Evolutionary conservation across 768 basidiomycete genomes (phyloP), one percentile per base, ranked within the genome.

Genomic region (Kwoniella sp.): DNA sequence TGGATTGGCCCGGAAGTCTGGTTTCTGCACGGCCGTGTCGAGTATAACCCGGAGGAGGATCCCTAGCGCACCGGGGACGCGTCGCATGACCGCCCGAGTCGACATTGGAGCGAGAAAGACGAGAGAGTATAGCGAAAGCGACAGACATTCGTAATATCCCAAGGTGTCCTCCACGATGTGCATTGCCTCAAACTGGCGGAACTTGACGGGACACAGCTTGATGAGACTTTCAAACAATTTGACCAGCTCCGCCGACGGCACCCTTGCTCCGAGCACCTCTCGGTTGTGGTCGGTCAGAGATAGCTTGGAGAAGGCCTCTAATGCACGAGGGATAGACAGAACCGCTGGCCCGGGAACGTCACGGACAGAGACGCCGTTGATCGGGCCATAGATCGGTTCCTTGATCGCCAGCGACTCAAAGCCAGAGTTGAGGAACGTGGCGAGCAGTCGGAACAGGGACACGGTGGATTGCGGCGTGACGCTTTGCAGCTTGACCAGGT

Each of bases 61-160:
- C 37, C 78, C 78, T 45, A 82, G 79, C 71, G 87, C 84, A 27
- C 85, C 84, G 25, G 91, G 78, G 33, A 76, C 76, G 44, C 81
- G 71, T 62, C 87, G 86, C 60, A 90, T 79, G 56, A 76, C 80
- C 47, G 79, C 77, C 76, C 92, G 90, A 57, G 92, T 67, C 23
- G 80, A 78, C 3, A 84, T 83, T 1, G 89, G 81, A 3, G 89
- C 82, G 48, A 92, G 77, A 78, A 90, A 96, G 20, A 84, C 82
- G 57, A 96, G 77, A 31, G 84, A 84, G 76, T 95, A 96, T 34
- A 95, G 80, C n/a, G 82, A 81, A 79, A 91, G 82, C 39, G 86
- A 78, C 46, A 79, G 76, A 60, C 86, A 87, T 77, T 92, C 88
- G 57, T 88, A 75, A 71, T 88, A 86, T 34, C 83, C 82, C 38